A percentile compares a stretch with the other conserved stretches of the same genome.
These are phyloP conservation scores for Neurospora sp. DNA, from an alignment of 2,329 filamentous ascomycete genomes.

Conservation along the genomic window DNA sequence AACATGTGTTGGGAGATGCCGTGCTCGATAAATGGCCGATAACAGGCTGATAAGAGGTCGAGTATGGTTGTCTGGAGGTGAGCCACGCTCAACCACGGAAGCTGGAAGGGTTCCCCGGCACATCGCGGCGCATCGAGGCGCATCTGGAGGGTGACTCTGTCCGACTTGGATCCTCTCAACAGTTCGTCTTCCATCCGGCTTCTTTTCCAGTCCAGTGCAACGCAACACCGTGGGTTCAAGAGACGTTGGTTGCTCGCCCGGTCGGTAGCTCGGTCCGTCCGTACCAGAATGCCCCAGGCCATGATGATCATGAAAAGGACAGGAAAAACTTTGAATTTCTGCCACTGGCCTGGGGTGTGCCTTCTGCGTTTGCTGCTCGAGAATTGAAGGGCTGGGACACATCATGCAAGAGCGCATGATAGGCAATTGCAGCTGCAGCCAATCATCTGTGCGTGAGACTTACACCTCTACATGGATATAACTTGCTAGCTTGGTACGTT, in stretches of 20 bases:
- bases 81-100: not conserved
- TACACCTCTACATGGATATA: no score
- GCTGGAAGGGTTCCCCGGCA: not conserved
- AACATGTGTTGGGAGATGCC: not conserved
- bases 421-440: not conserved
- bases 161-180: not conserved
- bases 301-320: not conserved
- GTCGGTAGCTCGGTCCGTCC: not conserved
- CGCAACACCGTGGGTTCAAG: not conserved
- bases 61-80: not conserved
- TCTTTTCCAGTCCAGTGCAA: not conserved
- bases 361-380: not conserved
- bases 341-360: not conserved
- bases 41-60: not conserved
- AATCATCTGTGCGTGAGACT: not conserved
- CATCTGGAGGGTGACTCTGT: not conserved
- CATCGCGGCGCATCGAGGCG: not conserved
- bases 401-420: not conserved
- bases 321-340: not conserved
- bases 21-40: not conserved
- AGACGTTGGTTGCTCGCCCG: not conserved
- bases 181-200: not conserved
- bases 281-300: not conserved
- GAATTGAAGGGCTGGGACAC: not conserved
- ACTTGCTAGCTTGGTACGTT: no score